Conservation (phyloP, 345 rosid species). For the Arabis hirsuta region DNA sequence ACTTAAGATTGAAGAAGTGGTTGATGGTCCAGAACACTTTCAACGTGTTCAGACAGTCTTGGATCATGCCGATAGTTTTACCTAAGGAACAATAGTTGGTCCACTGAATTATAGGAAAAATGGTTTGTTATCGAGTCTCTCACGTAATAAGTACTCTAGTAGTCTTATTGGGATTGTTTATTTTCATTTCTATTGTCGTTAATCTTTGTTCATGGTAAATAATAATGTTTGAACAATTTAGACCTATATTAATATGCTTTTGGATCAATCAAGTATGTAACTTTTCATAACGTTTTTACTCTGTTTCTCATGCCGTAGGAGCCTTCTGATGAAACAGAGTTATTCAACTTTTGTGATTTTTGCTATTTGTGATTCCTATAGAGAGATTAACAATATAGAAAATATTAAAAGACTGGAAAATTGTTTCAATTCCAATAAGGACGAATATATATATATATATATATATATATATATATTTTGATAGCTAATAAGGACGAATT, state of each 20-base stretch:
- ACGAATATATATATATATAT: too few relatives aligned
- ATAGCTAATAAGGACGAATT: neutral
- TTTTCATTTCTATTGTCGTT: neutral
- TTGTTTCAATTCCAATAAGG: neutral
- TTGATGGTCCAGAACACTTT: neutral
- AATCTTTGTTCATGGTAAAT: conserved; percentile 1
- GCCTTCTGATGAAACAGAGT: too few relatives aligned
- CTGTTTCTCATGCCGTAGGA: too few relatives aligned
- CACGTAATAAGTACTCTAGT: neutral
- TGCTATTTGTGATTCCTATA: too few relatives aligned
- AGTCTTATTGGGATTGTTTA: neutral
- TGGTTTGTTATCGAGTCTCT: neutral
- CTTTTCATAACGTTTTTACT: too few relatives aligned
- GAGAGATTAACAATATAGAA: neutral
- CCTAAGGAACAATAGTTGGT: neutral
- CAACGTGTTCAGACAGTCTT: neutral
- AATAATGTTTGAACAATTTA: neutral
- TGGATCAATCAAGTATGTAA: too few relatives aligned
- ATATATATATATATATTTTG: too few relatives aligned
- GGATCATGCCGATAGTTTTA: conserved; percentile 9
- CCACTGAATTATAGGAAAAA: neutral
- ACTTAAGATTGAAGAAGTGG: neutral
- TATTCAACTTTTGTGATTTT: too few relatives aligned
- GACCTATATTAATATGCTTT: too few relatives aligned
- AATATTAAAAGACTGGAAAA: neutral